Conservation (phyloP, 768 basidiomycete species). For the Leccinum uliginosum region DNA sequence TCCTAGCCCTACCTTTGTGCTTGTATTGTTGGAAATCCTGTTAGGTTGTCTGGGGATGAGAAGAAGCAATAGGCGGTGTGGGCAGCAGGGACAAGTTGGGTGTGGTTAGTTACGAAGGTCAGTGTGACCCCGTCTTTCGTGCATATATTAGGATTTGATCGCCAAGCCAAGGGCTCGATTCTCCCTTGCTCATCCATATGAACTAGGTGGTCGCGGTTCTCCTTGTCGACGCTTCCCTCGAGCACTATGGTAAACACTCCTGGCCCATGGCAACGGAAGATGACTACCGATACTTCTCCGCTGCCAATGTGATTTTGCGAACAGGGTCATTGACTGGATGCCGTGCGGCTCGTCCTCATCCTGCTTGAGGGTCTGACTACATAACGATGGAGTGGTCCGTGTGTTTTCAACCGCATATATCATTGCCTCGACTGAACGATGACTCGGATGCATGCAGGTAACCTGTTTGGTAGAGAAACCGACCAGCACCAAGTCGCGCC, state of each 20-base stretch:
- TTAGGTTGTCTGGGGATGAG: conserved; percentile 79
- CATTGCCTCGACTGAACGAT: not conserved
- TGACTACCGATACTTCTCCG: conserved; percentile 11
- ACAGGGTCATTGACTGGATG: conserved; percentile 46
- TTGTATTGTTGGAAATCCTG: conserved; percentile 62
- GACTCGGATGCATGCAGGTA: conserved; percentile 51
- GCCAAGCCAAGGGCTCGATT: conserved; percentile 43
- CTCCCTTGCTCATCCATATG: conserved; percentile 63
- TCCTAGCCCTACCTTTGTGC: conserved; percentile 72
- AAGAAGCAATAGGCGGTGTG: conserved; percentile 90
- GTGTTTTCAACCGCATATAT: not conserved
- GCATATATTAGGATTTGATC: not conserved
- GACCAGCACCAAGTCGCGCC: conserved; percentile 79
- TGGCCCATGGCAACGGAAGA: conserved; percentile 21
- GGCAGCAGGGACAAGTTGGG: conserved; percentile 76
- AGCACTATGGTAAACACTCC: conserved; percentile 55
- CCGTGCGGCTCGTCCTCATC: conserved; percentile 82
- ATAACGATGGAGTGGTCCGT: conserved; percentile 76
- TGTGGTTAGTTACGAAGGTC: conserved; percentile 92
- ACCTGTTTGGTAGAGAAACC: conserved; percentile 70
- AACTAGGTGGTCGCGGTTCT: conserved; percentile 90
- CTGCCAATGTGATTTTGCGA: conserved; percentile 37
- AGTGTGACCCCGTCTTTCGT: not conserved
- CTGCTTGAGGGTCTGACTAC: conserved; percentile 77
- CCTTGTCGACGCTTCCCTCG: conserved; percentile 58